Evolutionary conservation across 2,329 filamentous ascomycete species (phyloP).

Genomic region (Diaporthe sp.): DNA sequence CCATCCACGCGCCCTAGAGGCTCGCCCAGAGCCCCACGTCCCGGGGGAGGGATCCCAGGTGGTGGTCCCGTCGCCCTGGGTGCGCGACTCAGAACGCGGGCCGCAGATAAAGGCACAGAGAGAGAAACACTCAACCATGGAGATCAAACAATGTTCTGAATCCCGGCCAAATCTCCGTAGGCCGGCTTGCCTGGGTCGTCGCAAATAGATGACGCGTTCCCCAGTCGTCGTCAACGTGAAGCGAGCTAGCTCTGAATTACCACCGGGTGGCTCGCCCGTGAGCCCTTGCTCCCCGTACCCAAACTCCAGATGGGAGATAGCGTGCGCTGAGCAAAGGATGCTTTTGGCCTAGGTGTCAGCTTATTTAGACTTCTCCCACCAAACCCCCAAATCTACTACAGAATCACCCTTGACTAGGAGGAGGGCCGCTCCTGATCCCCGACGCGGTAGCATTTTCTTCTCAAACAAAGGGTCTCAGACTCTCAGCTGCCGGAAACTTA

Average conservation of each 20-base stretch:
- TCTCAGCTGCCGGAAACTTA: slow-evolving; percentile 5
- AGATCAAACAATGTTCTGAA: slow-evolving; percentile 22
- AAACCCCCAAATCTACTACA: neutral
- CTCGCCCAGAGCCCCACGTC: slow-evolving; percentile 2
- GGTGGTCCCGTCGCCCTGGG: slow-evolving; percentile 6
- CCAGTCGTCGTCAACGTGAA: slow-evolving; percentile 15
- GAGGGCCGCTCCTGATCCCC: too few species aligned
- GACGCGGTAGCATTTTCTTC: too few species aligned
- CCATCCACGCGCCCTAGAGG: neutral
- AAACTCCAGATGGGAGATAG: neutral
- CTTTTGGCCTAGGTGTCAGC: slow-evolving; percentile 19
- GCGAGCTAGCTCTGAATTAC: slow-evolving; percentile 6
- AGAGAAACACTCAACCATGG: neutral
- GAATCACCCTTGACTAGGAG: neutral
- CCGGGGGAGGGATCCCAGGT: neutral
- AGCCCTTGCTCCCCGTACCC: neutral
- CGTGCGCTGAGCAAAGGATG: neutral
- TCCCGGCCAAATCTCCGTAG: slow-evolving; percentile 15
- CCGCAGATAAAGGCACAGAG: neutral
- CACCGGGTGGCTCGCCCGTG: neutral
- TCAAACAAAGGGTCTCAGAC: neutral
- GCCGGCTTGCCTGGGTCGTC: neutral
- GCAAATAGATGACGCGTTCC: slow-evolving; percentile 26
- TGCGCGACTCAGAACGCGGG: slow-evolving; percentile 7
- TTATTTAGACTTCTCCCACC: neutral